Evolutionary conservation across 2,329 filamentous ascomycete species (phyloP).

Genomic region (Fusarium agapanthi): DNA sequence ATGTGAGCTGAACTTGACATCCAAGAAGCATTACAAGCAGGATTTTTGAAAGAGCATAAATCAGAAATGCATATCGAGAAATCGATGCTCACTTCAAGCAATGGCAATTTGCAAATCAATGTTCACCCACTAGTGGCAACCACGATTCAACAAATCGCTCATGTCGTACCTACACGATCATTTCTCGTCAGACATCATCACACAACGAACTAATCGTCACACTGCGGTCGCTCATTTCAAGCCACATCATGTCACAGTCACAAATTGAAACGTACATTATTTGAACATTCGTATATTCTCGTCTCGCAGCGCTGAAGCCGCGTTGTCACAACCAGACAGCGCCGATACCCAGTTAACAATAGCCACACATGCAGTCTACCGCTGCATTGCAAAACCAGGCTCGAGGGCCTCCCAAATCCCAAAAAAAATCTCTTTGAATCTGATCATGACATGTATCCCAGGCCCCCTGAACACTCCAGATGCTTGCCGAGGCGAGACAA

Average conservation of each 20-base stretch:
- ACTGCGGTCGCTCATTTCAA: background rate
- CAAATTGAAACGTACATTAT: background rate
- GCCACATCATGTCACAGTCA: background rate
- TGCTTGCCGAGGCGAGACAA: slow-evolving; percentile 43
- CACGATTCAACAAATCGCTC: background rate
- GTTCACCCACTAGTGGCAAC: background rate
- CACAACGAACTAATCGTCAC: background rate
- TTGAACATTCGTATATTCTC: slow-evolving; percentile 52
- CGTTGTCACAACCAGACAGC: slow-evolving; percentile 46
- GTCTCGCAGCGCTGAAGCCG: slow-evolving; percentile 45
- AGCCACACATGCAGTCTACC: slow-evolving; percentile 44
- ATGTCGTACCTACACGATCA: background rate
- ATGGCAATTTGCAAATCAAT: background rate
- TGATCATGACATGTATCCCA: slow-evolving; percentile 47
- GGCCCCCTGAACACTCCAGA: slow-evolving; percentile 43
- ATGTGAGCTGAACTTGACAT: background rate
- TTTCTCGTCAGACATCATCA: background rate
- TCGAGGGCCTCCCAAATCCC: slow-evolving; percentile 44
- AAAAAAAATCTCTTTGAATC: slow-evolving; percentile 45
- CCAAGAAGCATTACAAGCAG: background rate
- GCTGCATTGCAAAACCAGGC: slow-evolving; percentile 49
- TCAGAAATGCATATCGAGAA: background rate
- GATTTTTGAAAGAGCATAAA: background rate
- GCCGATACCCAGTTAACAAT: slow-evolving; percentile 47
- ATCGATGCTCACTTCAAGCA: background rate